These are phyloP conservation scores for Verticillium nubilum DNA, from an alignment of 2,329 filamentous ascomycete species.

Conservation along the genomic window DNA sequence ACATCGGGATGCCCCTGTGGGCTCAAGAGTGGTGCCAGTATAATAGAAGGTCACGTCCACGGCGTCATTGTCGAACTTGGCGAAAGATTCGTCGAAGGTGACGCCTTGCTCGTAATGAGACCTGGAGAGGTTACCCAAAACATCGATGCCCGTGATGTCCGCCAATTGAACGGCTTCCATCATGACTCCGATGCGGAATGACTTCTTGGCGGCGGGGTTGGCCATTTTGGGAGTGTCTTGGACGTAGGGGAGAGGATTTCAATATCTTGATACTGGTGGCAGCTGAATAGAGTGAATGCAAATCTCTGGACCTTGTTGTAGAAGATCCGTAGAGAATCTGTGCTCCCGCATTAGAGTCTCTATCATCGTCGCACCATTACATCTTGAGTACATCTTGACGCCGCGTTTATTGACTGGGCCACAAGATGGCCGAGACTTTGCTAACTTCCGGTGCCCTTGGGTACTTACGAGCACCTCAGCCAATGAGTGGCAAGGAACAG, in stretches of 20 bases:
- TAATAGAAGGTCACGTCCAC: constrained; percentile 29
- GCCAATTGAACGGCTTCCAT: constrained; percentile 30
- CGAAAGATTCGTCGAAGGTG: constrained; percentile 14
- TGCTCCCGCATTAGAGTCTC: too few relatives aligned
- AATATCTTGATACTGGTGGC: too few relatives aligned
- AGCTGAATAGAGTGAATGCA: too few relatives aligned
- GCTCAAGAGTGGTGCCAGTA: constrained; percentile 26
- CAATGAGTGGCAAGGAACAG: neutral
- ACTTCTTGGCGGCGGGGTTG: neutral
- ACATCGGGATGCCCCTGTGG: constrained; percentile 20
- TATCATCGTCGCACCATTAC: too few relatives aligned
- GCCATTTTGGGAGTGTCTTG: neutral
- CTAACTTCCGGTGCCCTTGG: too few relatives aligned
- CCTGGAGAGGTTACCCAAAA: constrained; percentile 20
- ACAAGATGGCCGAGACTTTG: too few relatives aligned
- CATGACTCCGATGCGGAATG: constrained; percentile 31
- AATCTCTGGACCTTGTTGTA: too few relatives aligned
- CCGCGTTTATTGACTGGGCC: too few relatives aligned
- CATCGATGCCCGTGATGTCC: constrained; percentile 32
- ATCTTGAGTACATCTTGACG: too few relatives aligned
- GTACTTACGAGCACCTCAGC: neutral
- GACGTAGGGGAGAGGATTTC: neutral
- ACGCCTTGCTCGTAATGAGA: constrained; percentile 17
- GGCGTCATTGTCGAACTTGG: constrained; percentile 14
- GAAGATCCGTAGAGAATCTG: too few relatives aligned